phyloP scores from a whole-genome alignment of 1,284 basidiomycete species.

The Pseudozyma sp. region DNA sequence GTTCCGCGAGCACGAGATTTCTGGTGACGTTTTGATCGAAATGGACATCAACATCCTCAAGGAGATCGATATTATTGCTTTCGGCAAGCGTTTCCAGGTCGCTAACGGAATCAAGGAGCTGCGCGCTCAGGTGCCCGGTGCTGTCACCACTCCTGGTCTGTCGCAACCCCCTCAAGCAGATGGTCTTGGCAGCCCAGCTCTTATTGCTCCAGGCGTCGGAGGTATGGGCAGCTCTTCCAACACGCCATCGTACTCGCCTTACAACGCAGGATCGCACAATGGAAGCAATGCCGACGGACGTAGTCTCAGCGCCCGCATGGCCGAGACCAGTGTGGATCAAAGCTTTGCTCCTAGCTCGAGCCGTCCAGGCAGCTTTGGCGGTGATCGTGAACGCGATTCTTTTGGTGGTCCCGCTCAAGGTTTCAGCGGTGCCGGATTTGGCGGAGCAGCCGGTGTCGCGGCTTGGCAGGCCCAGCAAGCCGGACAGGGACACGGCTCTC shows the following conservation, averaged over 20 bases:
- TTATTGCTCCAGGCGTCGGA: constrained; percentile 22
- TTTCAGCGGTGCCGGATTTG: constrained; percentile 22
- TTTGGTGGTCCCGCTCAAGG: constrained; percentile 17
- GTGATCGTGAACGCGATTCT: constrained; percentile 32
- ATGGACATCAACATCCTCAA: constrained; percentile 92
- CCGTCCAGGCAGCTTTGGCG: constrained; percentile 35
- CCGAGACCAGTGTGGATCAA: constrained; percentile 42
- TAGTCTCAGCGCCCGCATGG: constrained; percentile 42
- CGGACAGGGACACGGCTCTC: constrained; percentile 32
- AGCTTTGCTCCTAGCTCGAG: constrained; percentile 32
- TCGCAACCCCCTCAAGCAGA: constrained; percentile 20
- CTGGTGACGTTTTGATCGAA: constrained; percentile 93
- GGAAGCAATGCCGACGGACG: constrained; percentile 48
- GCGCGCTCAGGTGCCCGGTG: constrained; percentile 64
- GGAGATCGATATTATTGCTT: constrained; percentile 93
- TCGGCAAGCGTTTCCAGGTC: constrained; percentile 93
- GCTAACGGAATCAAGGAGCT: constrained; percentile 94
- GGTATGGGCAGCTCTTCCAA: constrained; percentile 14
- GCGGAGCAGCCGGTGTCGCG: constrained; percentile 39
- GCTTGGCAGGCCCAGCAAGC: constrained; percentile 57
- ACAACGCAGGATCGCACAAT: constrained; percentile 34
- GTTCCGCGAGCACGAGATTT: constrained; percentile 90
- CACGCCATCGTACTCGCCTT: constrained; percentile 32
- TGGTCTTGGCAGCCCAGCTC: constrained; percentile 41
- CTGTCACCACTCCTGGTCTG: constrained; percentile 16